Conservation (phyloP, 371 early-diverging fungal species). For the Zopfochytrium polystomum region DNA sequence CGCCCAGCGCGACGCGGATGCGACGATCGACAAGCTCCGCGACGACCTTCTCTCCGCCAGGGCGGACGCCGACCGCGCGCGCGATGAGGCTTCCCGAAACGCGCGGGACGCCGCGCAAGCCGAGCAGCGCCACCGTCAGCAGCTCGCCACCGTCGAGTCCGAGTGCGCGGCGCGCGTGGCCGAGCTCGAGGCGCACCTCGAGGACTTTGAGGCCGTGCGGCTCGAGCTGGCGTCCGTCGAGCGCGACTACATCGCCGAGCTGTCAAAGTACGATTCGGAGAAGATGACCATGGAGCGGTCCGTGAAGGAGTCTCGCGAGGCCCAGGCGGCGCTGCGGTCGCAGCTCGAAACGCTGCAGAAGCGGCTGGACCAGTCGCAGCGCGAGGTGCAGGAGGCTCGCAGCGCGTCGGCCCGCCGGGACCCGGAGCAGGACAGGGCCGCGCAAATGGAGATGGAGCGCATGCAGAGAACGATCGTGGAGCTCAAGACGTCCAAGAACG, state of each 20-base stretch:
- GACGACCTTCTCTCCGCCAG: not conserved
- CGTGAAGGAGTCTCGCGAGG: slow-evolving; percentile 14
- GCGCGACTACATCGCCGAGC: slow-evolving; percentile 28
- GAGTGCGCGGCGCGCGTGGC: slow-evolving; percentile 19
- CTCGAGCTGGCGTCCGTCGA: slow-evolving; percentile 27
- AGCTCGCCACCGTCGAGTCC: slow-evolving; percentile 9
- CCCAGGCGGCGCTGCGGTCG: slow-evolving; percentile 10
- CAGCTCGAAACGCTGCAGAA: slow-evolving; percentile 28
- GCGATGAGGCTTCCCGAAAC: no score
- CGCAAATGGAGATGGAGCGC: slow-evolving; percentile 26
- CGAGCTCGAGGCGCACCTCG: slow-evolving; percentile 17
- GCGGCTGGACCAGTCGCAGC: slow-evolving; percentile 26
- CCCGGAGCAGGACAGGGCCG: not conserved
- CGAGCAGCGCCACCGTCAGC: slow-evolving; percentile 17
- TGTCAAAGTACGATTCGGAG: slow-evolving; percentile 21
- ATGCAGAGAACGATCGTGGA: slow-evolving; percentile 39
- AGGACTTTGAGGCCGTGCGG: slow-evolving; percentile 23
- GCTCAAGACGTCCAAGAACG: slow-evolving; percentile 37
- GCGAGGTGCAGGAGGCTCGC: slow-evolving; percentile 32
- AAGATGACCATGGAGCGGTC: slow-evolving; percentile 17
- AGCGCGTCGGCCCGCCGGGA: slow-evolving; percentile 3
- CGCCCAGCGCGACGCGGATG: slow-evolving; percentile 22
- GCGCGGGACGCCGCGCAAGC: slow-evolving; percentile 14
- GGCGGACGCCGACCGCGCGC: slow-evolving; percentile 18
- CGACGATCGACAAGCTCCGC: slow-evolving; percentile 17